phyloP scores from a whole-genome alignment of 148 eudicot species.

The Amaranthus hypochondriacus region DNA sequence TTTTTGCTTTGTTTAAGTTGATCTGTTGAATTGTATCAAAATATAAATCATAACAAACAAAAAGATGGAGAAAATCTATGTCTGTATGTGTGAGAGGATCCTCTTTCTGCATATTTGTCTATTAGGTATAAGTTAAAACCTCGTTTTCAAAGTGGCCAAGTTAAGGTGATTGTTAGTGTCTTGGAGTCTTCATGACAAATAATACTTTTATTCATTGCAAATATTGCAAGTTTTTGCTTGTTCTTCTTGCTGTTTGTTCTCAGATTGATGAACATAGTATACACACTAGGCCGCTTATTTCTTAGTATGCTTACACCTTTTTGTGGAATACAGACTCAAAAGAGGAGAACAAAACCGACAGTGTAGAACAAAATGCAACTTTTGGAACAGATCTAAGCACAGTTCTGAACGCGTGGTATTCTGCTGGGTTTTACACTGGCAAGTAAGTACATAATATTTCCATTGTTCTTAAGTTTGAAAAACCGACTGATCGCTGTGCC shows the following conservation, averaged over 20 bases:
- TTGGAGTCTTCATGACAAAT: not conserved
- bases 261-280: not conserved
- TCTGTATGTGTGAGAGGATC: not conserved
- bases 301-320: not conserved
- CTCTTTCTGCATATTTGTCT: not conserved
- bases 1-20: not conserved
- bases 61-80: no score
- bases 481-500: no score
- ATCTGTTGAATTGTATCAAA: not conserved
- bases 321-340: conserved; percentile 34
- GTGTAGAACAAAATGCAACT: conserved; percentile 25
- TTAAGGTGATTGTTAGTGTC: not conserved
- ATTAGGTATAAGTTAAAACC: not conserved
- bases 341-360: conserved; percentile 22
- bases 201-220: no score
- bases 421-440: conserved; percentile 90
- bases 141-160: not conserved
- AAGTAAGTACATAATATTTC: conserved; percentile 53
- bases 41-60: no score
- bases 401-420: conserved; percentile 82
- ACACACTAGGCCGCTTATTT: not conserved
- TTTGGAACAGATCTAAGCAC: conserved; percentile 55
- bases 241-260: not conserved
- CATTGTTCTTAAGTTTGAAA: conserved; percentile 1
- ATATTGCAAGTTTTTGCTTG: not conserved